phyloP scores from a whole-genome alignment of 2,329 filamentous ascomycete species.

The Alternaria ventricosa region DNA sequence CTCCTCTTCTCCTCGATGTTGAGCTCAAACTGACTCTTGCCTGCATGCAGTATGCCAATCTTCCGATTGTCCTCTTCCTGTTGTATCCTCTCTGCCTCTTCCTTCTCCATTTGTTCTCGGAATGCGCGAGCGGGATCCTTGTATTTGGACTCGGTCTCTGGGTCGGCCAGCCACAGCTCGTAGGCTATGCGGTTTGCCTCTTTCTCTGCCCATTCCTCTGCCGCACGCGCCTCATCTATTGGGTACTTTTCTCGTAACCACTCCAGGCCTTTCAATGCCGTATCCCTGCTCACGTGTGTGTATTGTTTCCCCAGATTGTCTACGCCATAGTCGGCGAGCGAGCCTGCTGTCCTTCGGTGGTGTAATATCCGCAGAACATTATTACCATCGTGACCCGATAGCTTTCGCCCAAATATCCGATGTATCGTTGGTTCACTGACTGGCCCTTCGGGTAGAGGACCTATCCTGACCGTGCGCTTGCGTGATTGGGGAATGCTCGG shows the following conservation, averaged over 20 bases:
- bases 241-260: conserved; percentile 47
- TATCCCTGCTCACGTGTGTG: conserved; percentile 32
- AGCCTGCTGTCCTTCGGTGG: conserved; percentile 48
- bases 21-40: conserved; percentile 44
- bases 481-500: conserved; percentile 26
- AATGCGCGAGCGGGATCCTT: conserved; percentile 46
- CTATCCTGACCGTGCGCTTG: conserved; percentile 43
- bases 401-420: conserved; percentile 39
- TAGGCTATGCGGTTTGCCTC: conserved; percentile 49
- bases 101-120: conserved; percentile 43
- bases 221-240: conserved; percentile 50
- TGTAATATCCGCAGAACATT: conserved; percentile 48
- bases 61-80: conserved; percentile 31
- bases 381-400: conserved; percentile 42
- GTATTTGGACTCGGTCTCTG: conserved; percentile 48
- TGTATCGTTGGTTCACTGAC: conserved; percentile 33
- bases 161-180: conserved; percentile 47
- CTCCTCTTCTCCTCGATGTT: conserved; percentile 43
- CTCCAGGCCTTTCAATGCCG: conserved; percentile 41
- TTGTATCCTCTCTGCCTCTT: conserved; percentile 31
- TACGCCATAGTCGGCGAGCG: conserved; percentile 49
- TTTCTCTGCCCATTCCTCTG: conserved; percentile 48
- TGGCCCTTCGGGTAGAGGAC: conserved; percentile 37
- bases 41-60: conserved; percentile 44
- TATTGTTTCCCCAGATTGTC: conserved; percentile 41